Conservation (phyloP, 108 stramenopile genomes). For the Aurantiochytrium sp. region DNA sequence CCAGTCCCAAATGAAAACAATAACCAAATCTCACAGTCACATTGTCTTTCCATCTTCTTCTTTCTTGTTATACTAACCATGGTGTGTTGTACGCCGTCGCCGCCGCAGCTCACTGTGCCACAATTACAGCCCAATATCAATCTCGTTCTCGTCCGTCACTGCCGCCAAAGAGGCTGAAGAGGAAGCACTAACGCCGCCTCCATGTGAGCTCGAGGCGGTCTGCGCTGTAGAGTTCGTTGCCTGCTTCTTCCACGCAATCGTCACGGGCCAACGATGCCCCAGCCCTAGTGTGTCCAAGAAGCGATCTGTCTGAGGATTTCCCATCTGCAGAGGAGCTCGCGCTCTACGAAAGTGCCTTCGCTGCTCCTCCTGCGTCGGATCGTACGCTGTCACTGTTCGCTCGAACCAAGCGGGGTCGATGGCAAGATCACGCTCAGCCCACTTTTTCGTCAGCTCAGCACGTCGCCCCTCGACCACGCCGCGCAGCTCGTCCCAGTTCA, state of each 20-base stretch:
- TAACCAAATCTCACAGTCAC: too few species aligned
- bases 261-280: conserved; percentile 42
- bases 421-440: not conserved
- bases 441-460: not conserved
- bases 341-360: not conserved
- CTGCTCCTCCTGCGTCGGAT: conserved; percentile 26
- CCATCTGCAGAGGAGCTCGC: conserved; percentile 51
- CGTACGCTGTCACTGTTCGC: conserved; percentile 40
- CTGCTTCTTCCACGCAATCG: not conserved
- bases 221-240: not conserved
- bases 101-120: too few species aligned
- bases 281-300: conserved; percentile 64
- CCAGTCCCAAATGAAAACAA: too few species aligned
- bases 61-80: too few species aligned
- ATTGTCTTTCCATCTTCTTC: too few species aligned
- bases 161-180: not conserved
- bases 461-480: not conserved
- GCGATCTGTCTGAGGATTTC: conserved; percentile 85
- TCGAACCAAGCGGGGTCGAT: conserved; percentile 18
- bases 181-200: not conserved
- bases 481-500: not conserved
- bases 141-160: not conserved
- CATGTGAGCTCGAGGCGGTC: not conserved
- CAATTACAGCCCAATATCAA: not conserved
- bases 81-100: too few species aligned